Conservation (phyloP, 768 basidiomycete genomes). For the Fomitopsis pulvina region DNA sequence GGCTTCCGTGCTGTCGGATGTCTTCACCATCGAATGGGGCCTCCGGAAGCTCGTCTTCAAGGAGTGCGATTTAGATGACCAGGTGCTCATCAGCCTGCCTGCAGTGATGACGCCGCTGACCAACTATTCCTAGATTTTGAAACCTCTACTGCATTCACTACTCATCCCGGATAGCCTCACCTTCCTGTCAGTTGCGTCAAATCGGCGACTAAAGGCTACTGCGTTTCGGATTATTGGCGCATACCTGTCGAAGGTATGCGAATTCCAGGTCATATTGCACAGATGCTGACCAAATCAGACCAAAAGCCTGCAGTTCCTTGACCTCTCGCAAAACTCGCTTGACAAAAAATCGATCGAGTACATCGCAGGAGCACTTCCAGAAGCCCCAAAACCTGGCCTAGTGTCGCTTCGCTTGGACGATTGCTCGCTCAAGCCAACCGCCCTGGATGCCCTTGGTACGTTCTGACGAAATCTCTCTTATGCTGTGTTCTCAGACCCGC, state of each 20-base stretch:
- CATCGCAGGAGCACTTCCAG: conserved; percentile 62
- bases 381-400: conserved; percentile 46
- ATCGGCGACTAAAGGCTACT: conserved; percentile 66
- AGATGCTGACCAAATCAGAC: conserved; percentile 41
- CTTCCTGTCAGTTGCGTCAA: conserved; percentile 82
- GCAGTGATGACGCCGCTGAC: not conserved
- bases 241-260: conserved; percentile 62
- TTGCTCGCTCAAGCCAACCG: conserved; percentile 65
- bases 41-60: conserved; percentile 78
- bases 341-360: conserved; percentile 85
- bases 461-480: conserved; percentile 3
- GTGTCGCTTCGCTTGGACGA: conserved; percentile 86
- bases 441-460: conserved; percentile 78
- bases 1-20: conserved; percentile 82
- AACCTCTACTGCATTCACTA: conserved; percentile 85
- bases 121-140: conserved; percentile 50
- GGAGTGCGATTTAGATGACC: conserved; percentile 83
- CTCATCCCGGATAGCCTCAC: conserved; percentile 77
- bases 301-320: conserved; percentile 74
- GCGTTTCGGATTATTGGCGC: conserved; percentile 79
- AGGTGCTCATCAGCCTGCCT: conserved; percentile 32
- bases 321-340: conserved; percentile 78
- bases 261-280: not conserved
- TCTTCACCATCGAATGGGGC: conserved; percentile 92
- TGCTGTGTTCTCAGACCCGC: conserved; percentile 1